phyloP scores from a whole-genome alignment of 768 basidiomycete species.

The Leccinum disarticulatum region DNA sequence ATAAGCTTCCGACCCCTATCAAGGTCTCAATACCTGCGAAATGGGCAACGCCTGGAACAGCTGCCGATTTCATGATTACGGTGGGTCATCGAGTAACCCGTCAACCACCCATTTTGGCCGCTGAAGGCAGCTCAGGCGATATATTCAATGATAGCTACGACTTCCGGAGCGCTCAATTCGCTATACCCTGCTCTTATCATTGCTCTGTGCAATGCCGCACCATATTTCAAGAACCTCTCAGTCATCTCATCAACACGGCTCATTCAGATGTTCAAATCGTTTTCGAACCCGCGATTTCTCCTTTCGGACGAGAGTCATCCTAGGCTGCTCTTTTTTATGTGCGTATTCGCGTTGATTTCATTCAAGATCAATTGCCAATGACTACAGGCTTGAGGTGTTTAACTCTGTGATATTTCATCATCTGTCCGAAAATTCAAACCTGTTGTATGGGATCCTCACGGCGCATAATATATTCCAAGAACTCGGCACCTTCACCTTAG shows the following conservation, averaged over 20 bases:
- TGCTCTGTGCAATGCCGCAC: constrained; percentile 83
- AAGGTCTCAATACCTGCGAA: constrained; percentile 70
- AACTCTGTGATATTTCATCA: constrained; percentile 81
- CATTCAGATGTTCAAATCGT: constrained; percentile 86
- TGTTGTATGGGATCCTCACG: constrained; percentile 83
- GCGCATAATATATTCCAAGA: constrained; percentile 86
- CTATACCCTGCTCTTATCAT: constrained; percentile 94
- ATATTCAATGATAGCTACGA: constrained; percentile 87
- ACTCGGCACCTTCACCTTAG: constrained; percentile 88
- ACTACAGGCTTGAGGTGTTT: constrained; percentile 81
- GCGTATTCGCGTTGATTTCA: constrained; percentile 22
- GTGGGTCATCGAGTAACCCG: constrained; percentile 42
- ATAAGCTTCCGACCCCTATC: constrained; percentile 63
- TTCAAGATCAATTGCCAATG: background rate
- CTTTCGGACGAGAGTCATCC: constrained; percentile 96
- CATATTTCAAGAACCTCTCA: constrained; percentile 79
- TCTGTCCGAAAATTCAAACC: constrained; percentile 79
- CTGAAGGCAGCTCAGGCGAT: constrained; percentile 56
- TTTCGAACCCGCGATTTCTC: constrained; percentile 86
- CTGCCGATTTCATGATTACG: constrained; percentile 86
- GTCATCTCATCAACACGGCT: constrained; percentile 81
- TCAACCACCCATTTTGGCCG: constrained; percentile 6
- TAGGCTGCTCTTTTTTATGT: constrained; percentile 89
- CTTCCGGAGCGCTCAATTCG: constrained; percentile 76
- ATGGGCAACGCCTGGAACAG: constrained; percentile 70